A percentile compares a stretch with the other conserved stretches of the same genome.
Evolutionary conservation across 805 yeast species (phyloP).

Genomic region (Candida gorgasii): DNA sequence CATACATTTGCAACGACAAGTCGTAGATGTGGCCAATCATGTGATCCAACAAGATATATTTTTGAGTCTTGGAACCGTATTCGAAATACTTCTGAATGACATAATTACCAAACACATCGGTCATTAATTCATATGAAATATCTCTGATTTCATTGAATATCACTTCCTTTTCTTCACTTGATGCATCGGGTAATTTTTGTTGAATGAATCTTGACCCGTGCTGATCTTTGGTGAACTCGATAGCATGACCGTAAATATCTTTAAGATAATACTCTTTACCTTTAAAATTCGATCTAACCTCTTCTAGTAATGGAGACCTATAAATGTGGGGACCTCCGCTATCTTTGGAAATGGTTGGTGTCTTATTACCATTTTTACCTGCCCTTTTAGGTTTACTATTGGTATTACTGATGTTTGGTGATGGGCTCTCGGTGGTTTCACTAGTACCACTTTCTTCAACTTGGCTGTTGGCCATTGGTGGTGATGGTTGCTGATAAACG

Average conservation of each 20-base stretch:
- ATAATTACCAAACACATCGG: constrained; percentile 97
- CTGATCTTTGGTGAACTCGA: constrained; percentile 93
- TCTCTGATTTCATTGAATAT: constrained; percentile 83
- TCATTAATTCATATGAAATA: constrained; percentile 75
- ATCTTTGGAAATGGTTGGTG: constrained; percentile 1
- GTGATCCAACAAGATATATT: constrained; percentile 60
- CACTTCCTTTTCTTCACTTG: constrained; percentile 69
- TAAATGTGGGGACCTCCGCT: constrained; percentile 49
- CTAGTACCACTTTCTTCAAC: constrained; percentile 6
- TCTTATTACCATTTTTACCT: constrained; percentile 5
- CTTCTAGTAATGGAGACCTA: constrained; percentile 80
- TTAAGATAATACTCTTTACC: constrained; percentile 62
- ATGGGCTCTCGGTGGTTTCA: not conserved
- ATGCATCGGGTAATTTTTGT: constrained; percentile 70
- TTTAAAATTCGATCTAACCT: constrained; percentile 66
- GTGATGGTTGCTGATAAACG: constrained; percentile 28
- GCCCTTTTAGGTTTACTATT: constrained; percentile 5
- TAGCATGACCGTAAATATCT: constrained; percentile 82
- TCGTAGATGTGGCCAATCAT: constrained; percentile 76
- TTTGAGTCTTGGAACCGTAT: constrained; percentile 70
- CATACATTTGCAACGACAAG: constrained; percentile 92
- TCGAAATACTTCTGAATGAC: constrained; percentile 95
- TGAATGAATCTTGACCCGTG: constrained; percentile 97
- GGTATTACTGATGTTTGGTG: not conserved
- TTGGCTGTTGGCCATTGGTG: constrained; percentile 1